A percentile compares a stretch with the other conserved stretches of the same genome.
Evolutionary conservation across 2,329 filamentous ascomycete species (phyloP).

Genomic region (Sclerotinia spermophila): DNA sequence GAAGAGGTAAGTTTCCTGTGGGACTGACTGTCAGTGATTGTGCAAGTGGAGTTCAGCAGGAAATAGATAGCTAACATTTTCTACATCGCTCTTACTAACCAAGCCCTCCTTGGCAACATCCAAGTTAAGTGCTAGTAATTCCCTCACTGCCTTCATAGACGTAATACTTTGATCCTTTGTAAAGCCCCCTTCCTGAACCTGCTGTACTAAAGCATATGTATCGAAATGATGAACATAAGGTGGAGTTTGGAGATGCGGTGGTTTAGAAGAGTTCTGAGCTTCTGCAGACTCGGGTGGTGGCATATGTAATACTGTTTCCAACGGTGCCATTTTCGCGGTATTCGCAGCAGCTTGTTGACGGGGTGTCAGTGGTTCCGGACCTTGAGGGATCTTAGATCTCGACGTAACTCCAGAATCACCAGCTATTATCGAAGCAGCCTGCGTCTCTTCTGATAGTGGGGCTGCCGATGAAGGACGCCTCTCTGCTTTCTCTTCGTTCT

Average conservation of each 20-base stretch:
- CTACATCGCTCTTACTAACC: constrained; percentile 86
- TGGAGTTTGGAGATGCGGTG: constrained; percentile 67
- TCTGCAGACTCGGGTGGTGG: constrained; percentile 41
- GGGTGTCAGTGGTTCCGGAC: constrained; percentile 17
- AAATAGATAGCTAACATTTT: constrained; percentile 55
- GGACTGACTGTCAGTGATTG: background rate
- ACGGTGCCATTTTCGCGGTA: constrained; percentile 40
- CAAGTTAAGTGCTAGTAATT: constrained; percentile 72
- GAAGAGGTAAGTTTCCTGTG: constrained; percentile 82
- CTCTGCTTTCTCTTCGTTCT: constrained; percentile 11
- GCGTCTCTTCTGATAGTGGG: constrained; percentile 32
- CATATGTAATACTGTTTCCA: constrained; percentile 51
- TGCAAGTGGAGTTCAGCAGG: background rate
- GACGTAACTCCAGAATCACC: constrained; percentile 23
- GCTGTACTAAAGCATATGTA: constrained; percentile 82
- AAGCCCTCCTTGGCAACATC: constrained; percentile 75
- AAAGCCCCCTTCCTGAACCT: constrained; percentile 70
- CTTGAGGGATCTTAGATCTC: constrained; percentile 9
- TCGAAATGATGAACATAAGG: constrained; percentile 96
- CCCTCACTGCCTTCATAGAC: constrained; percentile 87
- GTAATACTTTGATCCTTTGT: constrained; percentile 71
- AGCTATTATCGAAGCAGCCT: constrained; percentile 28
- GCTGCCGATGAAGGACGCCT: constrained; percentile 23
- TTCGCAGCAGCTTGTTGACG: constrained; percentile 37
- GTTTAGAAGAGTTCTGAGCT: constrained; percentile 43